phyloP scores from a whole-genome alignment of 164 flowering plant species.

The Berberis thunbergii region DNA sequence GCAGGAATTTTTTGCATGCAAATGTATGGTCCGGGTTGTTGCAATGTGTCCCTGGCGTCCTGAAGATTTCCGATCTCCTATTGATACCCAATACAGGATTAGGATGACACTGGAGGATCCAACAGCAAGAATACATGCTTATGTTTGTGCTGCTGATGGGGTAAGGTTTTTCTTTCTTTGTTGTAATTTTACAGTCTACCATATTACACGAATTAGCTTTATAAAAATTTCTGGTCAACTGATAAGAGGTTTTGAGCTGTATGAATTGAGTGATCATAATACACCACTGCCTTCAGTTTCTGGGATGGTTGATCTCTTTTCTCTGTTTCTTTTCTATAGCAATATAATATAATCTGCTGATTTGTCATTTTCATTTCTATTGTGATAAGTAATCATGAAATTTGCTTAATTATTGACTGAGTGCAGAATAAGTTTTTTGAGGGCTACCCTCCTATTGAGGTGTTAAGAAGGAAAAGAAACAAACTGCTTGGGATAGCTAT shows the following conservation, averaged over 20 bases:
- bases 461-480: slow-evolving; percentile 26
- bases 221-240: too few relatives aligned
- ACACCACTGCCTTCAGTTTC: too few relatives aligned
- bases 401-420: background rate
- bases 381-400: too few relatives aligned
- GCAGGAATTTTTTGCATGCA: slow-evolving; percentile 19
- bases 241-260: too few relatives aligned
- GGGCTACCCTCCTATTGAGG: slow-evolving; percentile 28
- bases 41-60: slow-evolving; percentile 18
- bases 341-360: too few relatives aligned
- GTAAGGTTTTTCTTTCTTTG: slow-evolving; percentile 22
- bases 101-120: slow-evolving; percentile 78
- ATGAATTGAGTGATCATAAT: too few relatives aligned
- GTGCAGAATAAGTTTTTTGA: slow-evolving; percentile 35
- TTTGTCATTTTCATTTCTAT: too few relatives aligned
- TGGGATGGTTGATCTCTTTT: too few relatives aligned
- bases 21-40: slow-evolving; percentile 26
- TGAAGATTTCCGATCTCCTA: slow-evolving; percentile 21
- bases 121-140: slow-evolving; percentile 78
- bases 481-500: slow-evolving; percentile 40
- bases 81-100: slow-evolving; percentile 34
- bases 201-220: too few relatives aligned
- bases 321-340: too few relatives aligned
- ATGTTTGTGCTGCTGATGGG: slow-evolving; percentile 62
- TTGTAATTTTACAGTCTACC: background rate